These are phyloP conservation scores for Boletus tomentosulus DNA, from an alignment of 768 basidiomycete species.

Conservation along the genomic window DNA sequence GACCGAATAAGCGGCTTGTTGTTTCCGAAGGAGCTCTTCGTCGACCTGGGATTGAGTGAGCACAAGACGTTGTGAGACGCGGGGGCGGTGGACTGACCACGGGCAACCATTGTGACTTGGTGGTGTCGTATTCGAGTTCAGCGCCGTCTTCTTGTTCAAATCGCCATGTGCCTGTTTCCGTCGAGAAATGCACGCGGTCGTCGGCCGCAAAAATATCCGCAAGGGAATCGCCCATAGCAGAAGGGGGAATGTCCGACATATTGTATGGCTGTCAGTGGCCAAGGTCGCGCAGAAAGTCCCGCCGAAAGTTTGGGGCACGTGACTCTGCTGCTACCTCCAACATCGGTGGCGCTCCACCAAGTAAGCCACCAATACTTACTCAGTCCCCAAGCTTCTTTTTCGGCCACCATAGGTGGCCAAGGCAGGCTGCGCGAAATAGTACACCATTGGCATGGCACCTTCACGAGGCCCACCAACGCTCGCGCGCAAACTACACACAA, in stretches of 20 bases:
- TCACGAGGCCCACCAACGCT: constrained; percentile 52
- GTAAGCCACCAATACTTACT: too few relatives aligned
- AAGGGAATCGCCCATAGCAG: constrained; percentile 50
- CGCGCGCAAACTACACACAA: constrained; percentile 58
- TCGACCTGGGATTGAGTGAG: constrained; percentile 55
- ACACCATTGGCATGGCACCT: constrained; percentile 39
- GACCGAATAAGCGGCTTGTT: constrained; percentile 94
- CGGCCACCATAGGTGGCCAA: too few relatives aligned
- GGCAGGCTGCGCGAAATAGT: too few relatives aligned
- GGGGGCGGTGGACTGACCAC: constrained; percentile 51
- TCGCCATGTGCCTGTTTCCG: constrained; percentile 72
- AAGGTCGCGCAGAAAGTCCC: not conserved
- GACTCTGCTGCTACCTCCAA: too few relatives aligned
- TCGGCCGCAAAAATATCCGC: constrained; percentile 69
- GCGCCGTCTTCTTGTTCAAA: constrained; percentile 85
- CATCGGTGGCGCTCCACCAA: too few relatives aligned
- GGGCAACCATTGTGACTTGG: constrained; percentile 77
- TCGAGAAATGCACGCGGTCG: constrained; percentile 78
- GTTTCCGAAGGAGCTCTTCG: constrained; percentile 79
- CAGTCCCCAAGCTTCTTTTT: too few relatives aligned
- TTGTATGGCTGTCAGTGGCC: not conserved
- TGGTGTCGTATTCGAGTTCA: constrained; percentile 86
- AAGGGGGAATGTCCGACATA: constrained; percentile 37
- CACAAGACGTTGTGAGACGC: not conserved
- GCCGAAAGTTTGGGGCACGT: too few relatives aligned